Percentiles rank a stretch among this genome's conserved stretches.
Evolutionary conservation across 1,284 basidiomycete genomes (phyloP).

Genomic region (Malassezia dermatis): DNA sequence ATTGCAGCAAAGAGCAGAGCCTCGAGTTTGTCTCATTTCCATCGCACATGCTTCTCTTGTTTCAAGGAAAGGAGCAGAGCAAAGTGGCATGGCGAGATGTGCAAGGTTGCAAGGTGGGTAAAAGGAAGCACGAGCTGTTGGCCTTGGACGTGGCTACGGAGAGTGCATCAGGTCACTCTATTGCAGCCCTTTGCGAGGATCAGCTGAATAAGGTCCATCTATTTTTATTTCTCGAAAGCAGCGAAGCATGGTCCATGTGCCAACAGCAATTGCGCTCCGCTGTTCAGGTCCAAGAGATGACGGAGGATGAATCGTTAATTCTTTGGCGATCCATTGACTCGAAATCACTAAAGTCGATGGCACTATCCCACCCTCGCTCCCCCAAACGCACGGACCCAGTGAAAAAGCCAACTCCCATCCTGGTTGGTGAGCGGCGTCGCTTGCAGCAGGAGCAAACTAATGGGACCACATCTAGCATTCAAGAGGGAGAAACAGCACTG

Average conservation of each 20-base stretch:
- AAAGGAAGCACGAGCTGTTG: conserved; percentile 2
- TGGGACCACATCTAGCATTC: too few species aligned
- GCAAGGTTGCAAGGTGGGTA: background rate
- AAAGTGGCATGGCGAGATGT: conserved; percentile 14
- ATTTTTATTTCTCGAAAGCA: background rate
- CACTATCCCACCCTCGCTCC: background rate
- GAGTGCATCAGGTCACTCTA: background rate
- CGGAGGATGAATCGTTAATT: background rate
- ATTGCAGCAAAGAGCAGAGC: background rate
- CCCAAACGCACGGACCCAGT: background rate
- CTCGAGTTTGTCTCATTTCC: conserved; percentile 8
- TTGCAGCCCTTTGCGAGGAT: background rate
- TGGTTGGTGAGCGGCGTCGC: background rate
- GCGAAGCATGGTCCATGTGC: background rate
- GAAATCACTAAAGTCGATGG: background rate
- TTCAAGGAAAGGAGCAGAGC: background rate
- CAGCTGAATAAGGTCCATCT: background rate
- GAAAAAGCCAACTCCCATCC: background rate
- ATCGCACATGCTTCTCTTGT: conserved; percentile 6
- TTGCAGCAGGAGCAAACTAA: background rate
- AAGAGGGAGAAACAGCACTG: background rate
- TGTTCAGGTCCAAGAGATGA: background rate
- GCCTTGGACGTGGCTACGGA: background rate
- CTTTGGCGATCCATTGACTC: background rate
- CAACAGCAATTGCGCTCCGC: background rate